Percentiles rank a stretch among this genome's conserved stretches.
These are phyloP conservation scores for Solanum microdontum DNA, from an alignment of 257 asterid species.

Conservation along the genomic window DNA sequence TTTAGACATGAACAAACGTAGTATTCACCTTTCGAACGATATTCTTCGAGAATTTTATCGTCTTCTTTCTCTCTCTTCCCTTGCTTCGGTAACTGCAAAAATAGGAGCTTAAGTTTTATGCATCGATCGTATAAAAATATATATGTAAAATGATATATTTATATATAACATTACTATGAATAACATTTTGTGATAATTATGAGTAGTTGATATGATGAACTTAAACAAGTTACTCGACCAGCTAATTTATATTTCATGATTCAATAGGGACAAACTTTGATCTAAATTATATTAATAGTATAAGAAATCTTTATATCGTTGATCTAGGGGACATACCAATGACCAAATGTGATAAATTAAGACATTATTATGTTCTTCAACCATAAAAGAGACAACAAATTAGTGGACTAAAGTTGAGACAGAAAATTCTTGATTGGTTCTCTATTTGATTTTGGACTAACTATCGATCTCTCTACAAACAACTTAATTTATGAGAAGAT, in stretches of 20 bases:
- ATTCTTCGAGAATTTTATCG: slow-evolving; percentile 26
- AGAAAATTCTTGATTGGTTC: background rate
- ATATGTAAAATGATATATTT: background rate
- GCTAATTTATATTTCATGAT: background rate
- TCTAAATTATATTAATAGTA: background rate
- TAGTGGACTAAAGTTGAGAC: background rate
- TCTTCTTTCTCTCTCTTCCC: slow-evolving; percentile 12
- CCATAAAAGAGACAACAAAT: background rate
- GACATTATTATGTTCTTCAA: background rate
- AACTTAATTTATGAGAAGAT: background rate
- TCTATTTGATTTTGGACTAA: background rate
- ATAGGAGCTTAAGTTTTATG: background rate
- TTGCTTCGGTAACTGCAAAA: slow-evolving; percentile 31
- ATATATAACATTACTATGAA: background rate
- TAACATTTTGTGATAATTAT: background rate
- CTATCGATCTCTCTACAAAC: background rate
- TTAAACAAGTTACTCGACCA: background rate
- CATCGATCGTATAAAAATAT: background rate
- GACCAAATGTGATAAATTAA: background rate
- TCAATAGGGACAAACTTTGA: background rate
- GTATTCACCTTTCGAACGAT: slow-evolving; percentile 44
- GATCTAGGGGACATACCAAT: background rate
- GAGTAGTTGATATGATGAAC: background rate
- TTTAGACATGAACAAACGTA: slow-evolving; percentile 54
- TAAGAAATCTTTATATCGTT: background rate